These are phyloP conservation scores for Phytophthora pluvialis DNA, from an alignment of 352 stramenopile genomes.

Conservation along the genomic window DNA sequence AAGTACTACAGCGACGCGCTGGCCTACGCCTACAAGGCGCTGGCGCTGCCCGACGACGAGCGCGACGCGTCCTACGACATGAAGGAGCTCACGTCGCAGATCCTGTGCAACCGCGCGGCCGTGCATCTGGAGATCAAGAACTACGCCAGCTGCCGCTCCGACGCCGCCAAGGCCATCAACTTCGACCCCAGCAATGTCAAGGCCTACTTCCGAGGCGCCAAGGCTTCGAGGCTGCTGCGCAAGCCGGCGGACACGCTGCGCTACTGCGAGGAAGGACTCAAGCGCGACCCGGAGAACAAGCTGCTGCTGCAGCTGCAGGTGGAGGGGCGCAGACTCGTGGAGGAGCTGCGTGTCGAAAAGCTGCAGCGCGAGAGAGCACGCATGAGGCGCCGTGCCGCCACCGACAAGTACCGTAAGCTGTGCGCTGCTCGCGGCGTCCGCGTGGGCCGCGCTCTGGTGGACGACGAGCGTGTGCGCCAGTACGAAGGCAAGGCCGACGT, in stretches of 20 bases:
- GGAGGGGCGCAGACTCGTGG: slow-evolving; percentile 61
- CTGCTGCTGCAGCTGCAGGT: slow-evolving; percentile 72
- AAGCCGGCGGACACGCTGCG: slow-evolving; percentile 81
- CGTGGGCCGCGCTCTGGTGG: slow-evolving; percentile 76
- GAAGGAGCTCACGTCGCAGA: slow-evolving; percentile 74
- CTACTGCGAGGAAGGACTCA: slow-evolving; percentile 81
- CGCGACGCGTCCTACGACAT: slow-evolving; percentile 70
- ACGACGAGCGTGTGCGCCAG: slow-evolving; percentile 81
- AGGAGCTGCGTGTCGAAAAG: slow-evolving; percentile 68
- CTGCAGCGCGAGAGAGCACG: slow-evolving; percentile 70
- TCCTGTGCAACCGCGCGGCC: slow-evolving; percentile 81
- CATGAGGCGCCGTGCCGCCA: slow-evolving; percentile 71
- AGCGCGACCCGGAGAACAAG: slow-evolving; percentile 81
- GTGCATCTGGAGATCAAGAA: slow-evolving; percentile 88
- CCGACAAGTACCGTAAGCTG: slow-evolving; percentile 82
- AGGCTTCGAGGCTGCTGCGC: slow-evolving; percentile 81
- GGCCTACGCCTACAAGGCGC: slow-evolving; percentile 77
- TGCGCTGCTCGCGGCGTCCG: slow-evolving; percentile 66
- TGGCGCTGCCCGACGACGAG: slow-evolving; percentile 68
- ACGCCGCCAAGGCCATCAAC: slow-evolving; percentile 74
- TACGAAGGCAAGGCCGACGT: slow-evolving; percentile 86
- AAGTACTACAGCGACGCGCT: slow-evolving; percentile 85
- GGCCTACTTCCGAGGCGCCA: slow-evolving; percentile 85
- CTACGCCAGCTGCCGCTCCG: slow-evolving; percentile 84
- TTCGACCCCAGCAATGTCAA: slow-evolving; percentile 82